A percentile compares a stretch with the other conserved stretches of the same genome.
phyloP scores from a whole-genome alignment of 2,329 filamentous ascomycete species.

The Colletotrichum destructivum region DNA sequence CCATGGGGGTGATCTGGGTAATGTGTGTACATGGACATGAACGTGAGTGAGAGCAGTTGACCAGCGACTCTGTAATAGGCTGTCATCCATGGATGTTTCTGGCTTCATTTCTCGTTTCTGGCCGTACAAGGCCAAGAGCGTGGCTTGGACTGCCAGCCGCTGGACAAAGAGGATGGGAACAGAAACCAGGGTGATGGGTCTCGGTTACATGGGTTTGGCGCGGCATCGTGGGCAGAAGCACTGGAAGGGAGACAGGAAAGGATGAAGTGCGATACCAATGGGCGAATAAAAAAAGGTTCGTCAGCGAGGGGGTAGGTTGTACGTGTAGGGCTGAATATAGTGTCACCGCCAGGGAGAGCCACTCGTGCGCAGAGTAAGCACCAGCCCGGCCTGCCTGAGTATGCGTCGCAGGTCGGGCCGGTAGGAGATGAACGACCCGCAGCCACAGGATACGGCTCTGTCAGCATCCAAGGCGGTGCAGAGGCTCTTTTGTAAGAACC shows the following conservation, averaged over 20 bases:
- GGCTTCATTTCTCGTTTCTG: constrained; percentile 29
- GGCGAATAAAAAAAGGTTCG: constrained; percentile 24
- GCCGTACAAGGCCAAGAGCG: constrained; percentile 20
- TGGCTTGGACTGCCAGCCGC: constrained; percentile 34
- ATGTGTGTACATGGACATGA: too few relatives aligned
- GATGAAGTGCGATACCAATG: constrained; percentile 5
- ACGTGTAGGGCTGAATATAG: constrained; percentile 37
- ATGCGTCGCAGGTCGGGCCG: constrained; percentile 40
- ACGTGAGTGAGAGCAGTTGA: constrained; percentile 1
- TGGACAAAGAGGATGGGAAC: constrained; percentile 21
- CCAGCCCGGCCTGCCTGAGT: constrained; percentile 31
- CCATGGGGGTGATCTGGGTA: constrained; percentile 18
- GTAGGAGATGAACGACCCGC: constrained; percentile 18
- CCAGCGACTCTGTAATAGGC: constrained; percentile 17
- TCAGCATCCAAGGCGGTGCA: constrained; percentile 39
- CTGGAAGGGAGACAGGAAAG: constrained; percentile 34
- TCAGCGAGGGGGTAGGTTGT: constrained; percentile 20
- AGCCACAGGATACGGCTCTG: constrained; percentile 28
- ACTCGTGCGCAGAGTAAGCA: constrained; percentile 34
- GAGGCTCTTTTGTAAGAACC: constrained; percentile 12
- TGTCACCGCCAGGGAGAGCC: neutral
- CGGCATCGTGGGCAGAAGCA: constrained; percentile 19
- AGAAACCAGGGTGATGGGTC: constrained; percentile 35
- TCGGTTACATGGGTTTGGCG: constrained; percentile 25
- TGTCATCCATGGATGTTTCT: constrained; percentile 15